phyloP scores from a whole-genome alignment of 345 rosid species.

The Clarkia xantiana region DNA sequence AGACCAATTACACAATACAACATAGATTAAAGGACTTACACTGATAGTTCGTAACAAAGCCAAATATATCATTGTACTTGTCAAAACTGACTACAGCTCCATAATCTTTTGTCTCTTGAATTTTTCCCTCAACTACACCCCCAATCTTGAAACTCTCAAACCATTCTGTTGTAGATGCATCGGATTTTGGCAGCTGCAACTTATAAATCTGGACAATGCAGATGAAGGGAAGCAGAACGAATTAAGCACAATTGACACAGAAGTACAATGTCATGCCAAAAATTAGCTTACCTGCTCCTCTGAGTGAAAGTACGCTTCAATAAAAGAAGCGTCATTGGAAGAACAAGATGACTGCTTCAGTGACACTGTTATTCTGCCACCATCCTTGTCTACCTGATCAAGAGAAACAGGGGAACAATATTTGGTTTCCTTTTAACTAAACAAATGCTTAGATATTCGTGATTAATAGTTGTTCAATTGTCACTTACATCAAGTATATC shows the following conservation, averaged over 20 bases:
- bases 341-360: constrained; percentile 82
- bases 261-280: background rate
- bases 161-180: constrained; percentile 45
- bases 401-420: background rate
- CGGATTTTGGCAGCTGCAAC: constrained; percentile 39
- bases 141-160: constrained; percentile 62
- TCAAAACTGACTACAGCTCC: constrained; percentile 75
- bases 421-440: no score
- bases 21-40: constrained; percentile 30
- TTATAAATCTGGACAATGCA: constrained; percentile 42
- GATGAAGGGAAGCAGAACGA: background rate
- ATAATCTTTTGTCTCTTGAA: constrained; percentile 58
- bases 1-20: background rate
- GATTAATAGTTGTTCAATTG: no score
- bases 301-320: constrained; percentile 52
- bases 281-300: constrained; percentile 58
- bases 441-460: no score
- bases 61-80: constrained; percentile 42
- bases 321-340: constrained; percentile 66
- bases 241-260: background rate
- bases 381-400: constrained; percentile 57
- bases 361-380: constrained; percentile 60
- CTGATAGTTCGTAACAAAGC: constrained; percentile 70
- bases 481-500: constrained; percentile 58
- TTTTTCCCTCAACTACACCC: constrained; percentile 49